These are phyloP conservation scores for Kipferlia bialata DNA, from an alignment of 78 protist species.

Conservation along the genomic window DNA sequence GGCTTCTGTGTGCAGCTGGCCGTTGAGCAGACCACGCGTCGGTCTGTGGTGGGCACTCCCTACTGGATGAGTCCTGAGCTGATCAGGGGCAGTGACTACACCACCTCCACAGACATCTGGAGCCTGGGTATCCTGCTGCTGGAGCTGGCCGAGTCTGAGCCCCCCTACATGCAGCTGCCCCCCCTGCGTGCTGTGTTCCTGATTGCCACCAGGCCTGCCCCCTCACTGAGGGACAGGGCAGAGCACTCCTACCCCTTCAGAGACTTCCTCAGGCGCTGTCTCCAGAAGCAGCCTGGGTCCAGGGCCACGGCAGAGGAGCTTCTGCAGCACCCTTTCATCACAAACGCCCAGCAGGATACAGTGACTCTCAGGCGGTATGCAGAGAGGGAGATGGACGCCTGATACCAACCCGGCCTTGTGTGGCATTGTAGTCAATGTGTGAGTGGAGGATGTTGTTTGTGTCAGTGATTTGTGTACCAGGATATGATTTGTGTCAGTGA, in stretches of 20 bases:
- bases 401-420: too few species aligned
- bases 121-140: slow-evolving; percentile 69
- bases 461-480: too few species aligned
- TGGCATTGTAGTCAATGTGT: too few species aligned
- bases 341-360: too few species aligned
- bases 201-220: slow-evolving; percentile 72
- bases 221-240: slow-evolving; percentile 46
- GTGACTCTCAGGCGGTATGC: too few species aligned
- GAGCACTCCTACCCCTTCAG: slow-evolving; percentile 51
- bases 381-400: too few species aligned
- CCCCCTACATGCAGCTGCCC: slow-evolving; percentile 74
- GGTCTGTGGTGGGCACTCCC: slow-evolving; percentile 81
- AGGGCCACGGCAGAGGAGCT: slow-evolving; percentile 34
- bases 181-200: slow-evolving; percentile 76
- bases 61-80: slow-evolving; percentile 75
- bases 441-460: too few species aligned
- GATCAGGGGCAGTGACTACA: slow-evolving; percentile 70
- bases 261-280: slow-evolving; percentile 55
- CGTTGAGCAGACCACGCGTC: slow-evolving; percentile 50
- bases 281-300: slow-evolving; percentile 52
- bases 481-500: too few species aligned
- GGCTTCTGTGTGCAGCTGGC: slow-evolving; percentile 82
- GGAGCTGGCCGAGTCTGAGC: slow-evolving; percentile 77
- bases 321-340: slow-evolving; percentile 40
- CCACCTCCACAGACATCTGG: slow-evolving; percentile 75